Evolutionary conservation across 2,329 filamentous ascomycete genomes (phyloP), one percentile per base, ranked within the genome.

Genomic region (Blastomyces emzantsi): DNA sequence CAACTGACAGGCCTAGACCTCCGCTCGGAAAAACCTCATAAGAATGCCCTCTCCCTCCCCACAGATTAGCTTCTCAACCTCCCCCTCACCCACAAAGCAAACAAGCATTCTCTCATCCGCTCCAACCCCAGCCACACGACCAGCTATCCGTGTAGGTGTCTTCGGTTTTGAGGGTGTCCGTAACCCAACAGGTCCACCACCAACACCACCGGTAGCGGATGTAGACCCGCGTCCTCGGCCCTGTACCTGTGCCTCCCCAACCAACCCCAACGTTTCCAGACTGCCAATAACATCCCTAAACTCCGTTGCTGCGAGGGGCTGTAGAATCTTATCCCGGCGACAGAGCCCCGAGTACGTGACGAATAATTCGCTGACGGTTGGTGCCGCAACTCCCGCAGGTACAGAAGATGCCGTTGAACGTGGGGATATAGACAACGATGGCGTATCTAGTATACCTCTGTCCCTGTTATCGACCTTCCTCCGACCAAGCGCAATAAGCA

Each of bases 221-320:
- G 28, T 79, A 76, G 69, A 84, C 84, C 13, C 25, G 22, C 25
- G 49, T 25, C 85, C 30, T 1, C 17, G 82, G 1, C 85, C 83
- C 62, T 43, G 15, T 79, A 90, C 79, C 83, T 90, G 73, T 78
- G 90, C 71, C 77, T 87, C 76, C 74, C 88, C 82, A 6, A 97
- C 82, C 28, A 97, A 79, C 1, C 90, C 92, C 57, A 96, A 78
- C 0, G 92, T 94, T 78, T 99, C 94, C 61, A 99, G 77, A 69
- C 90, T 95, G 45, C 89, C 87, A 25, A 97, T 82, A 5, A 99
- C 92, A 75, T 99, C 94, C 64, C 92, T 86, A 75, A 99, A 99
- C 75, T 99, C 94, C 5, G 91, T 94, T 71, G 85, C 89, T 1
- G 91, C 94, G 2, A 99, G 83, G 0, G 93, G 90, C 69, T 96